phyloP scores from a whole-genome alignment of 179 eudicot genomes.

The Amaranthus tricolor region DNA sequence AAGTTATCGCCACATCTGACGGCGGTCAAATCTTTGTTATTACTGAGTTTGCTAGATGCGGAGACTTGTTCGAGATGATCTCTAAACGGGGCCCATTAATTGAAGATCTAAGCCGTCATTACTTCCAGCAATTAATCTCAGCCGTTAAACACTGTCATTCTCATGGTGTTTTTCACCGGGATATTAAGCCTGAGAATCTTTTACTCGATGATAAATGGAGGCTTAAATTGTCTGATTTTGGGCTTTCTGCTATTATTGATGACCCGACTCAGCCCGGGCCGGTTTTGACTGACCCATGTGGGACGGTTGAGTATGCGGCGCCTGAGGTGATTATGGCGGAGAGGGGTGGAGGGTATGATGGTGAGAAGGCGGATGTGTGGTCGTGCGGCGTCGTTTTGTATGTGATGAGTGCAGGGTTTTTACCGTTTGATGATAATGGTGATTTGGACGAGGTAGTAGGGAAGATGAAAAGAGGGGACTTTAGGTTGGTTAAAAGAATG shows the following conservation, averaged over 20 bases:
- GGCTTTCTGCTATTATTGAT: constrained; percentile 10
- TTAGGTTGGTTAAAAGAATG: constrained; percentile 24
- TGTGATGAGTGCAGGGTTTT: constrained; percentile 24
- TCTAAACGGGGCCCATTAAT: constrained; percentile 12
- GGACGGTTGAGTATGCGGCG: constrained; percentile 35
- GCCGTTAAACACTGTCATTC: constrained; percentile 36
- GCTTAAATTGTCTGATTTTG: constrained; percentile 34
- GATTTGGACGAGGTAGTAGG: constrained; percentile 16
- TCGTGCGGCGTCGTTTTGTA: constrained; percentile 40
- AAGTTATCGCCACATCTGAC: constrained; percentile 20
- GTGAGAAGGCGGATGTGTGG: constrained; percentile 38
- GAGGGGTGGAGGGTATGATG: constrained; percentile 27
- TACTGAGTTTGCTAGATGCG: constrained; percentile 34
- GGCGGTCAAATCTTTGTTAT: constrained; percentile 19
- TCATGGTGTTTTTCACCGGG: constrained; percentile 32
- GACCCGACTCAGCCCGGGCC: background rate
- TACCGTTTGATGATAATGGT: constrained; percentile 22
- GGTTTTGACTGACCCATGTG: constrained; percentile 23
- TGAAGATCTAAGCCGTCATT: constrained; percentile 26
- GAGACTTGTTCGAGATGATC: constrained; percentile 30
- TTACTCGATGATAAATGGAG: constrained; percentile 28
- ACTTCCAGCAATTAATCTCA: constrained; percentile 32
- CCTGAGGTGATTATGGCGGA: constrained; percentile 33
- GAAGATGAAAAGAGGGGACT: constrained; percentile 33
- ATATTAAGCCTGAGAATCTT: constrained; percentile 34